Evolutionary conservation across 352 stramenopile species (phyloP), one percentile per base, ranked within the genome.

Genomic region (Pythium volutum): DNA sequence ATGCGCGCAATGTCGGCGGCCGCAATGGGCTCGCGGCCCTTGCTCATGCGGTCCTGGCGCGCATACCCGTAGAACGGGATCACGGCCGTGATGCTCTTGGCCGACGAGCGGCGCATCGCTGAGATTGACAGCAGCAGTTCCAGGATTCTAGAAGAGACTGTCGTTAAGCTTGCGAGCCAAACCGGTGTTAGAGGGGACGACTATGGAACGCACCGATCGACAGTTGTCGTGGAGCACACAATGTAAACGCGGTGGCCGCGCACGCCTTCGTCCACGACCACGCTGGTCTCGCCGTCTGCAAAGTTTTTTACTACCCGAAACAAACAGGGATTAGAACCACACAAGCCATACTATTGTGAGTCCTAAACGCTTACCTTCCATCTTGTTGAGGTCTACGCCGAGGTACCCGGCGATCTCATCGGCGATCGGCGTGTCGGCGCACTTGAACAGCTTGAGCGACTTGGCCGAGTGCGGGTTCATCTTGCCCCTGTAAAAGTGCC

Each of bases 391-490:
- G 33, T 81, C 55, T 18, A 95, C 81, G 50, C 86, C 86, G 36
- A 95, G 71, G 64, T 95, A 95, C 12, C 51, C 57, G 26, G 86
- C 86, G 49, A 95, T 93, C 62, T 95, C 86, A 59, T 93, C 82
- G 5, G 86, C 86, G 60, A 95, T 91, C 29, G 86, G 86, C 59
- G 84, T 93, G 25, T 93, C 86, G 15, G 82, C 81, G 66, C 83
- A 90, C 77, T 93, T 93, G 69, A 95, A 95, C n/a, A 95, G 75
- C 75, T 90, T 91, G 67, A 95, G 80, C 56, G 81, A 88, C 71
- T 93, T 91, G 71, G 79, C 79, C 20, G 85, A 78, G 61, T 75
- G 76, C 22, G 84, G 77, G 62, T 89, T 89, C 76, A 93, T 84
- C 70, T 93, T 95, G 49, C 86, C 86, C 56, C 79, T 82, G 76